Conservation (phyloP, 108 stramenopile species). For the Fragilaria crotonensis region DNA sequence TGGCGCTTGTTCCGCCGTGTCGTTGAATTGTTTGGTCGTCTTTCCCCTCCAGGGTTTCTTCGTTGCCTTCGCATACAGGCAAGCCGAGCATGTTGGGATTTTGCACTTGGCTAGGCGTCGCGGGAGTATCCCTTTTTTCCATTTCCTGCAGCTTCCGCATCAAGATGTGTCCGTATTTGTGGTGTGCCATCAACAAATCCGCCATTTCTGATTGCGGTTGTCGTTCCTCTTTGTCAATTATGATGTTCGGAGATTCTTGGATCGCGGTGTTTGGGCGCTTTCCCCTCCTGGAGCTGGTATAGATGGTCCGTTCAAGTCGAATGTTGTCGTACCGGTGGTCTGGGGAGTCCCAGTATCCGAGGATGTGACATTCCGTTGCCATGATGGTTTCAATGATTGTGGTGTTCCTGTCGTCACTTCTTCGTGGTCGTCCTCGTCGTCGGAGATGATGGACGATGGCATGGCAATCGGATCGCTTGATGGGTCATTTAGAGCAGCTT, state of each 20-base stretch:
- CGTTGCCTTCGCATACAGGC: slow-evolving; percentile 11
- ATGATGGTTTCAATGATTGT: neutral
- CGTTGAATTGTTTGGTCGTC: neutral
- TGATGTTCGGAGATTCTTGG: neutral
- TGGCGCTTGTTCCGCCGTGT: neutral
- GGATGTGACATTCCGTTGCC: neutral
- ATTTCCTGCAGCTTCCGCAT: slow-evolving; percentile 14
- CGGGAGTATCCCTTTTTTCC: slow-evolving; percentile 26
- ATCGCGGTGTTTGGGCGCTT: neutral
- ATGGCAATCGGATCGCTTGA: neutral
- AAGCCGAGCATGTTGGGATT: slow-evolving; percentile 24
- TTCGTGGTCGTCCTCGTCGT: slow-evolving; percentile 1
- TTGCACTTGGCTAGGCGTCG: slow-evolving; percentile 14
- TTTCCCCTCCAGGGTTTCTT: slow-evolving; percentile 8
- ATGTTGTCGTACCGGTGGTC: neutral
- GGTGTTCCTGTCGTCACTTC: neutral
- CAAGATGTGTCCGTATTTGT: slow-evolving; percentile 15
- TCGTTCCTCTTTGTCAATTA: slow-evolving; percentile 2
- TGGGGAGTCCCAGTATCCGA: too few relatives aligned
- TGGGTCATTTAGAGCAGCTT: too few relatives aligned
- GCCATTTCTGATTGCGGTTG: slow-evolving; percentile 1
- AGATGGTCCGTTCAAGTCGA: neutral
- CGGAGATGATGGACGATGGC: neutral
- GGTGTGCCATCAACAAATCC: slow-evolving; percentile 20
- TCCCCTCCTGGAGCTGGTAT: neutral